A percentile compares a stretch with the other conserved stretches of the same genome.
phyloP scores from a whole-genome alignment of 2,329 filamentous ascomycete species.

The Cadophora gregata region DNA sequence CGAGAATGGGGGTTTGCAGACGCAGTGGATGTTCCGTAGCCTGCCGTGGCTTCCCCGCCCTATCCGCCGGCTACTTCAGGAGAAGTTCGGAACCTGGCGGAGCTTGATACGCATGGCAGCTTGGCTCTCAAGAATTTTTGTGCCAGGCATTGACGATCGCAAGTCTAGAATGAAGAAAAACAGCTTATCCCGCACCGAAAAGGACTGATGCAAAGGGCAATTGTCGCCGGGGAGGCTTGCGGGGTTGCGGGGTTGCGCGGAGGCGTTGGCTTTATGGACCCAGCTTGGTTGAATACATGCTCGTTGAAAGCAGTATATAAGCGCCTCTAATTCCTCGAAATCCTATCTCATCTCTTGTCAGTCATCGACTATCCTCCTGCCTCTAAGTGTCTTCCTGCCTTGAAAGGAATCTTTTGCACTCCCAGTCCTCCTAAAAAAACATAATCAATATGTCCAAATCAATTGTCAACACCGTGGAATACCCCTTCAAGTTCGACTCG shows the following conservation, averaged over 20 bases:
- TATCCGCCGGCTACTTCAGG: not conserved
- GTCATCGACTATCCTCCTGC: not conserved
- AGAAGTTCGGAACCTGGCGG: not conserved
- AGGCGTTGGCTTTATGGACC: not conserved
- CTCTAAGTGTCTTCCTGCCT: not conserved
- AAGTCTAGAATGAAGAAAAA: no score
- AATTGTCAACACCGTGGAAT: conserved; percentile 43
- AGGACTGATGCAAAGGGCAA: not conserved
- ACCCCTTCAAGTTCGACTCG: conserved; percentile 45
- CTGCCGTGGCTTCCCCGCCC: not conserved
- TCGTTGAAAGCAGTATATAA: not conserved
- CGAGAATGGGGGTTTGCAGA: not conserved
- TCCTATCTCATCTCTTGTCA: not conserved
- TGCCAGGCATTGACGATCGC: not conserved
- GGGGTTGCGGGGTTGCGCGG: not conserved
- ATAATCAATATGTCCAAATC: conserved; percentile 25
- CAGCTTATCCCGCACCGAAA: not conserved
- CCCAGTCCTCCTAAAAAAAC: not conserved
- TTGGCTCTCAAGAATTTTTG: not conserved
- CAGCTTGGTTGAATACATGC: not conserved
- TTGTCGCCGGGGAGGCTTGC: not conserved
- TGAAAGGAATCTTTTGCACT: not conserved
- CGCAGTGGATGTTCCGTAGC: not conserved
- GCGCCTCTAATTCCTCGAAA: not conserved
- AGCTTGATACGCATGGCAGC: not conserved